A percentile compares a stretch with the other conserved stretches of the same genome.
Conservation (phyloP, 306 rosid genomes). For the Fragaria ananassa region DNA sequence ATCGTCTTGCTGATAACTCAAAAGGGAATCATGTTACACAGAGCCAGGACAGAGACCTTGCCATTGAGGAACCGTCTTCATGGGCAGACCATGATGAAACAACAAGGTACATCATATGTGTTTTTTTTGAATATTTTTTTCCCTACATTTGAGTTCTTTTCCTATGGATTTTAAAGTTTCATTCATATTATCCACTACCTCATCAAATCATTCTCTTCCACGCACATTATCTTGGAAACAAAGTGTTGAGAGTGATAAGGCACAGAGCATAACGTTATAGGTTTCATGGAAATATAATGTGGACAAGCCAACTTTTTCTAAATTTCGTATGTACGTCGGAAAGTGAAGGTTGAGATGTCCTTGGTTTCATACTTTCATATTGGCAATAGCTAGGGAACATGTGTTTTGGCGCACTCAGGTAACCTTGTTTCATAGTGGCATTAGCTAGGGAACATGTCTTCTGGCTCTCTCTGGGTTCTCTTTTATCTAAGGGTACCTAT, state of each 20-base stretch:
- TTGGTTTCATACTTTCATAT: too few relatives aligned
- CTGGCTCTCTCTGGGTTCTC: background rate
- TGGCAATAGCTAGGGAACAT: too few relatives aligned
- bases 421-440: background rate
- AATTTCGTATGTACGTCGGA: background rate
- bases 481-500: background rate
- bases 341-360: background rate
- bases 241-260: background rate
- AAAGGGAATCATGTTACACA: conserved; percentile 24
- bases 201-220: too few relatives aligned
- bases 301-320: background rate
- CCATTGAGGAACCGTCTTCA: conserved; percentile 22
- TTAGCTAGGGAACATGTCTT: background rate
- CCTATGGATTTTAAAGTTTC: background rate
- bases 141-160: background rate
- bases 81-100: conserved; percentile 27
- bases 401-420: too few relatives aligned
- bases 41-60: conserved; percentile 29
- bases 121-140: background rate
- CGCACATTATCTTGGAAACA: background rate
- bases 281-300: background rate
- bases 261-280: background rate
- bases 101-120: conserved; percentile 36
- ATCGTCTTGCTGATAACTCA: conserved; percentile 69
- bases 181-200: background rate